Evolutionary conservation across 768 basidiomycete species (phyloP).

Genomic region (Mycena venus): DNA sequence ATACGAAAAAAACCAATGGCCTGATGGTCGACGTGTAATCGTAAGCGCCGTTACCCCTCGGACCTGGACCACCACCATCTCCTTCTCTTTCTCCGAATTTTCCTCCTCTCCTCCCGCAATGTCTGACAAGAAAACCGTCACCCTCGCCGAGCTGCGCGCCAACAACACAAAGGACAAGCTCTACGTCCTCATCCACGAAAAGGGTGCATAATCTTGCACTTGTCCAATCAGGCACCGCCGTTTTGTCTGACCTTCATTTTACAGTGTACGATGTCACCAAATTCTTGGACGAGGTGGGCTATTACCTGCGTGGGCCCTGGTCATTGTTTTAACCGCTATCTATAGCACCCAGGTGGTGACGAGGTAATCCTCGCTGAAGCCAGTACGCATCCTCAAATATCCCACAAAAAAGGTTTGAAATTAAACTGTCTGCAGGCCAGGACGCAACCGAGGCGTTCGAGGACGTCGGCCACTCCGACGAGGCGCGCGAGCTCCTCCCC

Average conservation of each 20-base stretch:
- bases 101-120: constrained; percentile 40
- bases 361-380: constrained; percentile 96
- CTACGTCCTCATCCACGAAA: constrained; percentile 87
- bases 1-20: neutral
- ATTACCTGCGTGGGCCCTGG: neutral
- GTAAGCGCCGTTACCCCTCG: constrained; percentile 37
- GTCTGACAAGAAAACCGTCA: constrained; percentile 69
- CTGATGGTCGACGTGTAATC: neutral
- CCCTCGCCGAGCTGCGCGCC: constrained; percentile 82
- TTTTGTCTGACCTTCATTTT: constrained; percentile 46
- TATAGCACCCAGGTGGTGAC: constrained; percentile 96
- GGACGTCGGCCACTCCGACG: constrained; percentile 99
- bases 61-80: constrained; percentile 44
- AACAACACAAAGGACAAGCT: constrained; percentile 82
- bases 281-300: constrained; percentile 92
- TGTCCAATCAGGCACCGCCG: constrained; percentile 50
- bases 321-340: neutral
- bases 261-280: constrained; percentile 94
- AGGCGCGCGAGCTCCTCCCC: constrained; percentile 89
- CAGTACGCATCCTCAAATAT: constrained; percentile 68
- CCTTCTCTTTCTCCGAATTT: constrained; percentile 30
- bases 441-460: constrained; percentile 99
- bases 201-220: constrained; percentile 64
- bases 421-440: constrained; percentile 68
- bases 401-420: neutral